phyloP scores from a whole-genome alignment of 345 rosid species.

The Barbarea vulgaris region DNA sequence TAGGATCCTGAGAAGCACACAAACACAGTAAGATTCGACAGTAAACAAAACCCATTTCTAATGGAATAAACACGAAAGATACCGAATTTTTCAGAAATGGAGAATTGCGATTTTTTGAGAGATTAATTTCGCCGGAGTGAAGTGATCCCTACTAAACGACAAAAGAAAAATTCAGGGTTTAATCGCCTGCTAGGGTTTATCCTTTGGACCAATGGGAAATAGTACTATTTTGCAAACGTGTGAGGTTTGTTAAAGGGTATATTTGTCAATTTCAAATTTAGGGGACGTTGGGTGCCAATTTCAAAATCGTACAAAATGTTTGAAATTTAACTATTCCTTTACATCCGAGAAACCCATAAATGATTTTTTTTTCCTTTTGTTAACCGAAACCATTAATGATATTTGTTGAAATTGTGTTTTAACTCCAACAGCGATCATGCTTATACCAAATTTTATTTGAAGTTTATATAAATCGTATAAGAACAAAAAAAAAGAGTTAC shows the following conservation, averaged over 20 bases:
- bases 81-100: not conserved
- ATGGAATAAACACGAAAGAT: not conserved
- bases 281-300: constrained; percentile 11
- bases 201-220: not conserved
- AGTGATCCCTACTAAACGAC: not conserved
- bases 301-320: not conserved
- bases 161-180: constrained; percentile 2
- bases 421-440: constrained; percentile 23
- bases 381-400: not conserved
- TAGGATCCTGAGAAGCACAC: constrained; percentile 20
- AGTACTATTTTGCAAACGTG: not conserved
- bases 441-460: not conserved
- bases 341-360: not conserved
- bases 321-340: not conserved
- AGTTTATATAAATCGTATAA: too few species aligned
- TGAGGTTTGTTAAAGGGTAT: constrained; percentile 23
- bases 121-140: not conserved
- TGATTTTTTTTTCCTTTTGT: too few species aligned
- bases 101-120: constrained; percentile 20
- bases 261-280: not conserved
- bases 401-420: not conserved
- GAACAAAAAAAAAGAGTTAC: too few species aligned
- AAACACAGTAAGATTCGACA: not conserved
- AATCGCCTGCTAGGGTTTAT: constrained; percentile 27
- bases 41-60: not conserved